Evolutionary conservation across 495 filamentous ascomycete genomes (phyloP).

Genomic region (Cercophora scortea): DNA sequence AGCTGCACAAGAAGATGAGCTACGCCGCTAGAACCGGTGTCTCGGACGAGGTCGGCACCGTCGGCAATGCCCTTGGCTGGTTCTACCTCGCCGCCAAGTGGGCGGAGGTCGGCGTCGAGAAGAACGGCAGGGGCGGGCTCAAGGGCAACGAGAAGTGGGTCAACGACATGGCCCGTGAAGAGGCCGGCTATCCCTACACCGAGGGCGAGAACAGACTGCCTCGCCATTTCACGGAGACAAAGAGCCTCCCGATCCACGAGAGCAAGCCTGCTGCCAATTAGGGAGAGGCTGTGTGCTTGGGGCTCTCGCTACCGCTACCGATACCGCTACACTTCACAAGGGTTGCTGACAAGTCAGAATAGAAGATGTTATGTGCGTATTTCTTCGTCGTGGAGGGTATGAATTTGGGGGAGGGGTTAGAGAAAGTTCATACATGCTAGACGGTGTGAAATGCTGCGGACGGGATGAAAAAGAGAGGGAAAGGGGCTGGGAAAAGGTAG

Average conservation of each 20-base stretch:
- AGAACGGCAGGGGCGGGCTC: conserved; percentile 29
- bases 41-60: conserved; percentile 76
- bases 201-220: conserved; percentile 56
- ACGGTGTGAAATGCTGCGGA: too few relatives aligned
- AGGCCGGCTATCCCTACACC: conserved; percentile 50
- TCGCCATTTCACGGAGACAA: conserved; percentile 33
- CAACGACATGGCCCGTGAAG: conserved; percentile 68
- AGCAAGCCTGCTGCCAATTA: conserved; percentile 4
- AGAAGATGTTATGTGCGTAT: too few relatives aligned
- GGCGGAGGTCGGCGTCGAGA: conserved; percentile 32
- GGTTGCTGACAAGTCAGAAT: too few relatives aligned
- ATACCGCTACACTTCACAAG: too few relatives aligned
- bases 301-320: too few relatives aligned
- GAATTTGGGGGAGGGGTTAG: too few relatives aligned
- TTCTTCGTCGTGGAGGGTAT: too few relatives aligned
- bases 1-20: conserved; percentile 59
- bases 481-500: too few relatives aligned
- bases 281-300: too few relatives aligned
- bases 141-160: conserved; percentile 55
- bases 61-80: conserved; percentile 73
- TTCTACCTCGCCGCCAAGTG: conserved; percentile 65
- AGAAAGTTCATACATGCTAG: too few relatives aligned
- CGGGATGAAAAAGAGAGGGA: too few relatives aligned
- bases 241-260: conserved; percentile 9
- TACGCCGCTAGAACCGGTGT: conserved; percentile 57